Evolutionary conservation across 306 rosid genomes (phyloP).

Genomic region (peach (Prunus persica)): Prunus_persica_NCBIv2 NC_034010.1:4702001-4702500

Average conservation of each 20-base stretch:
- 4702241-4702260: background rate
- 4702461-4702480: background rate
- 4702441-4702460: background rate
- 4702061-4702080: background rate
- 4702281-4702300: background rate
- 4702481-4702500: background rate
- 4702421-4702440: background rate
- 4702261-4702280: background rate
- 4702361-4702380: background rate
- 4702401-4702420: background rate
- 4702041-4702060: background rate
- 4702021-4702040: background rate
- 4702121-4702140: background rate
- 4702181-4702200: background rate
- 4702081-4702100: background rate
- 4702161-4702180: background rate
- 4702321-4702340: background rate
- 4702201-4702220: background rate
- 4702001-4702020: background rate
- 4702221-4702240: background rate
- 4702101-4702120: background rate
- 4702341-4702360: background rate
- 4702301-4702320: background rate
- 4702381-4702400: background rate
- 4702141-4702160: background rate